A percentile compares a stretch with the other conserved stretches of the same genome.
Evolutionary conservation across 1,284 basidiomycete genomes (phyloP).

Genomic region (Fomitopsis schrenkii): DNA sequence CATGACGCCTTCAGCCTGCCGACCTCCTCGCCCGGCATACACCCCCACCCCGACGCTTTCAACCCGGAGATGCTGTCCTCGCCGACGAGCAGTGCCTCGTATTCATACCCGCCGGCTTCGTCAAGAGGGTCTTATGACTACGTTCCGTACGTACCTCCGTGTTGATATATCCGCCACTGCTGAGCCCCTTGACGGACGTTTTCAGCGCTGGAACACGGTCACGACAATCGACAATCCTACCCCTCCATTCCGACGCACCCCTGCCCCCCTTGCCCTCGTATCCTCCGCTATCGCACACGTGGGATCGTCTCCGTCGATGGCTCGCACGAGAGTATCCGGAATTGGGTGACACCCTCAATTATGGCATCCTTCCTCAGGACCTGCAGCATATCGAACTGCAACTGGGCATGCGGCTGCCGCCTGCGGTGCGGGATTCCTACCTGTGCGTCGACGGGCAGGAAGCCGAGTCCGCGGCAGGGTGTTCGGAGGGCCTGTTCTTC

Average conservation of each 20-base stretch:
- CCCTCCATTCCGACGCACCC: slow-evolving; percentile 46
- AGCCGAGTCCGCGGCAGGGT: slow-evolving; percentile 78
- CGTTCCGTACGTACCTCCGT: slow-evolving; percentile 52
- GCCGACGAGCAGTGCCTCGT: slow-evolving; percentile 46
- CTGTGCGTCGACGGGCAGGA: slow-evolving; percentile 83
- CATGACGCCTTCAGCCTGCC: slow-evolving; percentile 78
- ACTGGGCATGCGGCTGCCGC: slow-evolving; percentile 77
- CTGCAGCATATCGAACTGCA: slow-evolving; percentile 77
- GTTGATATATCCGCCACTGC: not conserved
- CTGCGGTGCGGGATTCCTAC: slow-evolving; percentile 81
- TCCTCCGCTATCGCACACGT: slow-evolving; percentile 74
- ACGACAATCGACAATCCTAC: slow-evolving; percentile 57
- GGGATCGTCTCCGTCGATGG: slow-evolving; percentile 75
- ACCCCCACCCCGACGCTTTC: slow-evolving; percentile 54
- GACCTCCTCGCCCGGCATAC: slow-evolving; percentile 57
- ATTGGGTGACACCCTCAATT: slow-evolving; percentile 87
- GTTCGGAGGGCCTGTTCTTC: slow-evolving; percentile 87
- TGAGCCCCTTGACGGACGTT: slow-evolving; percentile 4
- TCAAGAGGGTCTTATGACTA: slow-evolving; percentile 50
- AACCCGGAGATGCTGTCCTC: slow-evolving; percentile 46
- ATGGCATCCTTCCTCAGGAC: slow-evolving; percentile 73
- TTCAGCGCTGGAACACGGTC: slow-evolving; percentile 37
- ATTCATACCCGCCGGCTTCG: slow-evolving; percentile 72
- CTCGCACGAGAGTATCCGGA: slow-evolving; percentile 83
- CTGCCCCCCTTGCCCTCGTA: slow-evolving; percentile 50